These are phyloP conservation scores for Colletotrichum sp. DNA, from an alignment of 2,329 filamentous ascomycete species.

Conservation along the genomic window DNA sequence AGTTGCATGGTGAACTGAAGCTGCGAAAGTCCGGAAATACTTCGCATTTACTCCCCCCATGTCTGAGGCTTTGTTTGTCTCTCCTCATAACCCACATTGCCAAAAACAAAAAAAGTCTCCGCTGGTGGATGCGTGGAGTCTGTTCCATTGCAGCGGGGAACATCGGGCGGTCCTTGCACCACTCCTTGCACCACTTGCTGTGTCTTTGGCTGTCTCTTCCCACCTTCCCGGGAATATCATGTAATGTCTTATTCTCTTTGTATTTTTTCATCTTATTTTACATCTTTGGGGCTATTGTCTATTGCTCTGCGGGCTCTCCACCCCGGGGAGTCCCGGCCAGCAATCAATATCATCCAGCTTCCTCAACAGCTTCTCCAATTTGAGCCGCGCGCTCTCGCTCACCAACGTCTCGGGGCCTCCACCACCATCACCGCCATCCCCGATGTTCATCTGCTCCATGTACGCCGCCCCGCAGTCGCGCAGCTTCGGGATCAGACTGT, in stretches of 20 bases:
- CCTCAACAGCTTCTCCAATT: slow-evolving; percentile 31
- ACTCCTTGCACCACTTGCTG: not conserved
- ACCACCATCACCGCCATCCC: not conserved
- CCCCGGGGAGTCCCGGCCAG: slow-evolving; percentile 26
- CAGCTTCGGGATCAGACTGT: slow-evolving; percentile 38
- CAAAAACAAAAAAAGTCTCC: not conserved
- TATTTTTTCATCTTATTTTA: not conserved
- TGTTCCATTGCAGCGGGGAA: not conserved
- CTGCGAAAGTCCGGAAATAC: slow-evolving; percentile 8
- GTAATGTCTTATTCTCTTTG: not conserved
- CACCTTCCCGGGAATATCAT: not conserved
- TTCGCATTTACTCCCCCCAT: not conserved
- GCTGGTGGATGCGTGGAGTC: slow-evolving; percentile 13
- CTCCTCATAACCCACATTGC: slow-evolving; percentile 2
- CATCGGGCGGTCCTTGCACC: not conserved
- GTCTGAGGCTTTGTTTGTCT: not conserved
- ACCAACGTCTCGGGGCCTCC: slow-evolving; percentile 8
- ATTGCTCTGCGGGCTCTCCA: not conserved
- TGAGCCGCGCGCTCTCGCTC: slow-evolving; percentile 20
- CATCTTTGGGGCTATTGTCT: not conserved
- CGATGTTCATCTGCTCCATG: slow-evolving; percentile 26
- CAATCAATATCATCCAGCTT: slow-evolving; percentile 36
- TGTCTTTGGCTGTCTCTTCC: not conserved
- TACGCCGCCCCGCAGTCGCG: slow-evolving; percentile 40
- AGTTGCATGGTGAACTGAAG: not conserved